Conservation (phyloP, 805 yeast genomes). For the Myxozyma geophila region DNA sequence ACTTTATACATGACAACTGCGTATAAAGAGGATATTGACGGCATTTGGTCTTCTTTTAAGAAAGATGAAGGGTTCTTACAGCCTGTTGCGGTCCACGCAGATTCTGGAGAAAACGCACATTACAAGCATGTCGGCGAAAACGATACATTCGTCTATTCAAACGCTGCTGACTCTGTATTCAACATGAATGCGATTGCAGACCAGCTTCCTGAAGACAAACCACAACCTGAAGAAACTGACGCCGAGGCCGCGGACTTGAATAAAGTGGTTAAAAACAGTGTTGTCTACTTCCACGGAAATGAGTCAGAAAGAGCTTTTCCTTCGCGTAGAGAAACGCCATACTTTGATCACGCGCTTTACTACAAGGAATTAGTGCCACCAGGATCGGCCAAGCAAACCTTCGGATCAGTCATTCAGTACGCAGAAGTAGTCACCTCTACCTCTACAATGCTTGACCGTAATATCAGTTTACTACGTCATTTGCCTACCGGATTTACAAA, state of each 20-base stretch:
- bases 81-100: conserved; percentile 9
- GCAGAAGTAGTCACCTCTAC: conserved; percentile 94
- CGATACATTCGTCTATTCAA: conserved; percentile 56
- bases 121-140: conserved; percentile 53
- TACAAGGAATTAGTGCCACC: conserved; percentile 44
- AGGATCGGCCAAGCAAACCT: conserved; percentile 12
- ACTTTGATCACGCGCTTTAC: conserved; percentile 67
- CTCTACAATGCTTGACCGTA: conserved; percentile 73
- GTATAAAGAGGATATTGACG: conserved; percentile 42
- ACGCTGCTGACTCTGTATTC: conserved; percentile 31
- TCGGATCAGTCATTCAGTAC: conserved; percentile 69
- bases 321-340: conserved; percentile 57
- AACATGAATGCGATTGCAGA: conserved; percentile 13
- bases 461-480: conserved; percentile 58
- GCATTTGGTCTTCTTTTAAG: conserved; percentile 46
- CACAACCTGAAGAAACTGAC: conserved; percentile 21
- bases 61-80: conserved; percentile 45
- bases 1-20: conserved; percentile 63
- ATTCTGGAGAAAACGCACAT: conserved; percentile 41
- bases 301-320: conserved; percentile 52
- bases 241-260: conserved; percentile 56
- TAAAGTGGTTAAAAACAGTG: conserved; percentile 60
- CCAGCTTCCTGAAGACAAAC: conserved; percentile 20
- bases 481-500: conserved; percentile 72
- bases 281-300: conserved; percentile 45